A percentile compares a stretch with the other conserved stretches of the same genome.
Conservation (phyloP, 2,329 filamentous ascomycete genomes). For the Colletotrichum sp. region DNA sequence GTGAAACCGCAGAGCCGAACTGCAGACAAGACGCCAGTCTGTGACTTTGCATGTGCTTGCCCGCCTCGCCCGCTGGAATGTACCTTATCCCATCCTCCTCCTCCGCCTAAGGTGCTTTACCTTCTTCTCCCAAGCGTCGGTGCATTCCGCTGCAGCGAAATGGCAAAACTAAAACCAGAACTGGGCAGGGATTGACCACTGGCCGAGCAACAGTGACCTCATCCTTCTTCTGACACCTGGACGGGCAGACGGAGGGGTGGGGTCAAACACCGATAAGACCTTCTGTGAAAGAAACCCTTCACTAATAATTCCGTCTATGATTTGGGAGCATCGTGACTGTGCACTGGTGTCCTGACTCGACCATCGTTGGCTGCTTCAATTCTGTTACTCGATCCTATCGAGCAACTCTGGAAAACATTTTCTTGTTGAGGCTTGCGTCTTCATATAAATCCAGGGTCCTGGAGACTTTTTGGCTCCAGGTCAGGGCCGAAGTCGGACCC, state of each 20-base stretch:
- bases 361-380: not conserved
- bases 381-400: constrained; percentile 1
- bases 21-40: not conserved
- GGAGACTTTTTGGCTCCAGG: not conserved
- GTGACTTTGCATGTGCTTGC: constrained; percentile 17
- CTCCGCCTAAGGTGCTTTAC: not conserved
- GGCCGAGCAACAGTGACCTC: constrained; percentile 1
- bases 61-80: not conserved
- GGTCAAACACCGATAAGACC: constrained; percentile 6
- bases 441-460: not conserved
- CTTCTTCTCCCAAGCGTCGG: not conserved
- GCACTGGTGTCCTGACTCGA: not conserved
- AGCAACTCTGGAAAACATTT: not conserved
- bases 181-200: not conserved
- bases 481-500: constrained; percentile 7
- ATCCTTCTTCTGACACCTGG: not conserved
- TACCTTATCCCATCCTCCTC: not conserved
- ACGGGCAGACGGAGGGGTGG: not conserved
- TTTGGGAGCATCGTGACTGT: not conserved
- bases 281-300: not conserved
- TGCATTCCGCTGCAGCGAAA: not conserved
- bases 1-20: constrained; percentile 9
- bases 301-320: not conserved
- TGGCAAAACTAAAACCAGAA: not conserved
- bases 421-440: not conserved